Evolutionary conservation across 495 filamentous ascomycete species (phyloP).

Genomic region (Pyronema omphalodes): DNA sequence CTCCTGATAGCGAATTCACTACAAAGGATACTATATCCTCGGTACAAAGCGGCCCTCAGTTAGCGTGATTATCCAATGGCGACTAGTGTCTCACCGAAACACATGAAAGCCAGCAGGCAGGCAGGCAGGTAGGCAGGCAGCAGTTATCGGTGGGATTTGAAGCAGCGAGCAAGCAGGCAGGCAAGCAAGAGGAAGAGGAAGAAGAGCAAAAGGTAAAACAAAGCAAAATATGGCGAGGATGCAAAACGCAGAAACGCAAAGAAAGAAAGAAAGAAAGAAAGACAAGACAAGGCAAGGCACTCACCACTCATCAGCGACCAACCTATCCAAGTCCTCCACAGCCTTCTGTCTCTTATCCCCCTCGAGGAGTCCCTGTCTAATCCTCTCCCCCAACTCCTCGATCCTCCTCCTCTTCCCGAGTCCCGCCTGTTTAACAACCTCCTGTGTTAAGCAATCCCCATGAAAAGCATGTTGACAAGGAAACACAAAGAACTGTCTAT

Average conservation of each 20-base stretch:
- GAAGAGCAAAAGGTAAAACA: too few relatives aligned
- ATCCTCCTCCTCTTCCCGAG: constrained; percentile 63
- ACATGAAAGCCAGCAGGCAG: too few relatives aligned
- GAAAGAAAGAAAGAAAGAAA: constrained; percentile 1
- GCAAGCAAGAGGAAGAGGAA: too few relatives aligned
- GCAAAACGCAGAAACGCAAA: too few relatives aligned
- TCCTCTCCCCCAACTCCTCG: constrained; percentile 60
- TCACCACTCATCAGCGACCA: constrained; percentile 68
- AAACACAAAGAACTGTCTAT: constrained; percentile 90
- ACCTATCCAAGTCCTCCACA: constrained; percentile 68
- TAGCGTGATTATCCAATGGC: neutral
- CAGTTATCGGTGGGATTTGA: too few relatives aligned
- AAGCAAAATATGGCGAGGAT: too few relatives aligned
- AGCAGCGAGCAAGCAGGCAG: too few relatives aligned
- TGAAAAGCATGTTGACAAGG: constrained; percentile 97
- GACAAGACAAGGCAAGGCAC: too few relatives aligned
- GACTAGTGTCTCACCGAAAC: neutral
- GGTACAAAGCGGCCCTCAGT: constrained; percentile 7
- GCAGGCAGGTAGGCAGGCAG: too few relatives aligned
- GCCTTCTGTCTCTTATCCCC: constrained; percentile 53
- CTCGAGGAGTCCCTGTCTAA: constrained; percentile 49
- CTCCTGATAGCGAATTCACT: constrained; percentile 83
- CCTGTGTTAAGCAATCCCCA: constrained; percentile 70
- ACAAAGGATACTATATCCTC: constrained; percentile 50
- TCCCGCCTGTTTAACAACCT: constrained; percentile 57